A percentile compares a stretch with the other conserved stretches of the same genome.
Evolutionary conservation across 2,329 filamentous ascomycete species (phyloP).

Genomic region (Aspergillus arachidicola): DNA sequence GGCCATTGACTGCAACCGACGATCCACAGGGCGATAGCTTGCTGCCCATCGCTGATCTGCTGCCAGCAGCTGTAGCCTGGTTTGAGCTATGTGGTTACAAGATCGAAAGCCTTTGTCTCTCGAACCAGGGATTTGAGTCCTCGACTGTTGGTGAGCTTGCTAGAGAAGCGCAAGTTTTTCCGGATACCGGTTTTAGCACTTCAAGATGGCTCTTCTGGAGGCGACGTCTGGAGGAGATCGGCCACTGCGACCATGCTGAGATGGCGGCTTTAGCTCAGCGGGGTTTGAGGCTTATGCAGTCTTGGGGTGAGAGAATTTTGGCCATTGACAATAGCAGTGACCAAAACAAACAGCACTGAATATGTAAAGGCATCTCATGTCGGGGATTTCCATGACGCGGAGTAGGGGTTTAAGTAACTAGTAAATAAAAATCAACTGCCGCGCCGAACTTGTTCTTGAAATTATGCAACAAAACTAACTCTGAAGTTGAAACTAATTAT

Average conservation of each 20-base stretch:
- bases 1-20: background rate
- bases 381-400: too few species aligned
- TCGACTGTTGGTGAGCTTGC: background rate
- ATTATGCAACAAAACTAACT: too few species aligned
- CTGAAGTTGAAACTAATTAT: too few species aligned
- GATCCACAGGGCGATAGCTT: background rate
- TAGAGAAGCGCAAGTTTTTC: background rate
- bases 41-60: background rate
- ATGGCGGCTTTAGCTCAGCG: background rate
- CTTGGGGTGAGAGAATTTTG: background rate
- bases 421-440: too few species aligned
- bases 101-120: background rate
- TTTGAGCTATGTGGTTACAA: background rate
- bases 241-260: background rate
- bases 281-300: background rate
- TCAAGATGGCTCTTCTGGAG: background rate
- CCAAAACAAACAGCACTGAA: background rate
- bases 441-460: too few species aligned
- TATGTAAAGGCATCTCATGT: too few species aligned
- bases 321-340: background rate
- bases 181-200: background rate
- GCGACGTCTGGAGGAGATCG: background rate
- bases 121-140: background rate
- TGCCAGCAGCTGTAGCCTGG: background rate
- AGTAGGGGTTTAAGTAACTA: too few species aligned